Percentiles rank a stretch among this genome's conserved stretches.
These are phyloP conservation scores for Cucumis hystrix DNA, from an alignment of 306 rosid genomes.

Conservation along the genomic window DNA sequence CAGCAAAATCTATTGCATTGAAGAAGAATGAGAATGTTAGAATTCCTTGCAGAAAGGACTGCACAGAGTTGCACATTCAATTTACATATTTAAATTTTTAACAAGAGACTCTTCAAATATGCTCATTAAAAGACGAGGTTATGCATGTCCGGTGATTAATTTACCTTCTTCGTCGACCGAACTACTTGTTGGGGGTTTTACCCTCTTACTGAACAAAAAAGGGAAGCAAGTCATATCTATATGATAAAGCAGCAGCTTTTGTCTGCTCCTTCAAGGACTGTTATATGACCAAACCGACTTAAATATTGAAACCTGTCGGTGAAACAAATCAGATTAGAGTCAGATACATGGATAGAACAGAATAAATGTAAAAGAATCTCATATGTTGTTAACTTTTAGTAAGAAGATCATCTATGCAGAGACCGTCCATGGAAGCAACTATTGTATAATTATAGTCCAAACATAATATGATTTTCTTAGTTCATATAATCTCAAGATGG, in stretches of 20 bases:
- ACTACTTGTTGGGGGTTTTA: constrained; percentile 13
- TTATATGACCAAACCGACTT: background rate
- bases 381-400: background rate
- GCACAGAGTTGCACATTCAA: background rate
- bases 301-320: background rate
- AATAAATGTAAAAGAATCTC: background rate
- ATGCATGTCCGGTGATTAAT: background rate
- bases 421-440: background rate
- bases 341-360: background rate
- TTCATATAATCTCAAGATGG: background rate
- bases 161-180: constrained; percentile 45
- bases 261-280: constrained; percentile 19
- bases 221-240: constrained; percentile 59
- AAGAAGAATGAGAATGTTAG: background rate
- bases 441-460: background rate
- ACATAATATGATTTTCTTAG: background rate
- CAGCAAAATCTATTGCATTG: constrained; percentile 32
- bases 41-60: background rate
- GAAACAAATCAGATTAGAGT: background rate
- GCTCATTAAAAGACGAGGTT: background rate
- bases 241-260: constrained; percentile 7
- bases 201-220: constrained; percentile 29
- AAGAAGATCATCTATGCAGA: background rate
- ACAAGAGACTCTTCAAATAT: background rate
- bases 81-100: background rate